Conservation (phyloP, 352 stramenopile species). For the Albugo candida region DNA sequence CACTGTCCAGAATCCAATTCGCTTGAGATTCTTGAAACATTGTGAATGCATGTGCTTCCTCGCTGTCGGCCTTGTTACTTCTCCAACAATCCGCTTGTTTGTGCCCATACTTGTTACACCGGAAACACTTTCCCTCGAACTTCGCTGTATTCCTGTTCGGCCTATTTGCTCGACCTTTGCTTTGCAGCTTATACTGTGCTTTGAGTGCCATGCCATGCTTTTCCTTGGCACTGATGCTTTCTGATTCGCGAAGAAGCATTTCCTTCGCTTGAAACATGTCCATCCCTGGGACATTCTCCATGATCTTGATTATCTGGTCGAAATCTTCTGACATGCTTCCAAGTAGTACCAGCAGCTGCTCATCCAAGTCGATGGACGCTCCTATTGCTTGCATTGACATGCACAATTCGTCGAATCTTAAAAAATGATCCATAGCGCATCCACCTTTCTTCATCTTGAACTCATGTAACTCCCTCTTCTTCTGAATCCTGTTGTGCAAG, state of each 20-base stretch:
- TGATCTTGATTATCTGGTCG: slow-evolving; percentile 7
- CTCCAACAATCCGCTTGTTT: neutral
- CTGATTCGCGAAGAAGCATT: slow-evolving; percentile 8
- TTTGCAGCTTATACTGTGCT: neutral
- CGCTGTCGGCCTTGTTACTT: neutral
- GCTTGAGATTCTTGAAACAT: neutral
- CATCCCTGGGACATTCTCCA: slow-evolving; percentile 1
- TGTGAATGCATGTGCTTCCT: neutral
- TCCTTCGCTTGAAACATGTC: slow-evolving; percentile 7
- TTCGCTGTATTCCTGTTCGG: neutral
- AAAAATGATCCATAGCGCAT: slow-evolving; percentile 10
- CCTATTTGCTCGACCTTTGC: too few relatives aligned
- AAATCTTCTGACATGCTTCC: slow-evolving; percentile 8
- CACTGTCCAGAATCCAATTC: slow-evolving; percentile 9
- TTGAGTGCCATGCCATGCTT: neutral
- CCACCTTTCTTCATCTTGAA: neutral
- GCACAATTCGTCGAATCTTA: slow-evolving; percentile 12
- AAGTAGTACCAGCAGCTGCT: slow-evolving; percentile 1
- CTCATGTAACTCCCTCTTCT: slow-evolving; percentile 5
- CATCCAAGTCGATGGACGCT: slow-evolving; percentile 4
- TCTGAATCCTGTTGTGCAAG: slow-evolving; percentile 10
- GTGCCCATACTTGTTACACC: neutral
- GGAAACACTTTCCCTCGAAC: neutral
- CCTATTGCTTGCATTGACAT: slow-evolving; percentile 5
- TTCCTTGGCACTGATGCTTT: neutral